Evolutionary conservation across 176 grass and related monocot species (phyloP).

Genomic region (Chloris gayana): DNA sequence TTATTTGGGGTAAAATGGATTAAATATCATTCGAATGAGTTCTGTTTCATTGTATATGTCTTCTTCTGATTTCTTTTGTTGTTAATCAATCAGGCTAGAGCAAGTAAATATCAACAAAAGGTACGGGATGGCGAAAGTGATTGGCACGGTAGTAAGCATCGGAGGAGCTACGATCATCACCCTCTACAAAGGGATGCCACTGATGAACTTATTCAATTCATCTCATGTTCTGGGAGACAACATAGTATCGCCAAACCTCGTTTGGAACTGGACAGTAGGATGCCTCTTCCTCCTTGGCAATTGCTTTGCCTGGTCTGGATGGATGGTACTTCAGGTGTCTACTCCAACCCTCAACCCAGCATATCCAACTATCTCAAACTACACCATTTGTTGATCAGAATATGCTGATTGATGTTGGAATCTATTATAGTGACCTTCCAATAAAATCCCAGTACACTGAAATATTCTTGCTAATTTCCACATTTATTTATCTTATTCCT

Average conservation of each 20-base stretch:
- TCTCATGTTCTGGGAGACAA: constrained; percentile 29
- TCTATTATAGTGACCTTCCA: not conserved
- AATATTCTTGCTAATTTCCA: not conserved
- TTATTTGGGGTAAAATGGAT: not conserved
- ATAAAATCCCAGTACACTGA: not conserved
- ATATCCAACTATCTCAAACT: not conserved
- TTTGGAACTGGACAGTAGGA: constrained; percentile 70
- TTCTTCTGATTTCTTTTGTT: not conserved
- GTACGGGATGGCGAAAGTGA: constrained; percentile 68
- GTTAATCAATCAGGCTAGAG: constrained; percentile 53
- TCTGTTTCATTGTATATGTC: not conserved
- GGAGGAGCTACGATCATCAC: constrained; percentile 73
- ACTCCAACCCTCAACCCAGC: constrained; percentile 6
- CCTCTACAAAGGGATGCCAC: constrained; percentile 66
- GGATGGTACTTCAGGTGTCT: constrained; percentile 78
- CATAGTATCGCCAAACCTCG: constrained; percentile 42
- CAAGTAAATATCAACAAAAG: constrained; percentile 54
- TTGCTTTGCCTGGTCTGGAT: constrained; percentile 73
- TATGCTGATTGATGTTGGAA: not conserved
- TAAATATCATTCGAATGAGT: not conserved
- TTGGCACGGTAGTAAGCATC: constrained; percentile 63
- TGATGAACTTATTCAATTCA: constrained; percentile 42
- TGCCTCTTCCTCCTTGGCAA: constrained; percentile 70
- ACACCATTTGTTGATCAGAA: not conserved
- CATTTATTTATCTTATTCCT: not conserved